These are phyloP conservation scores for Ceratocystis cacaofunesta DNA, from an alignment of 2,329 filamentous ascomycete species.

Conservation along the genomic window DNA sequence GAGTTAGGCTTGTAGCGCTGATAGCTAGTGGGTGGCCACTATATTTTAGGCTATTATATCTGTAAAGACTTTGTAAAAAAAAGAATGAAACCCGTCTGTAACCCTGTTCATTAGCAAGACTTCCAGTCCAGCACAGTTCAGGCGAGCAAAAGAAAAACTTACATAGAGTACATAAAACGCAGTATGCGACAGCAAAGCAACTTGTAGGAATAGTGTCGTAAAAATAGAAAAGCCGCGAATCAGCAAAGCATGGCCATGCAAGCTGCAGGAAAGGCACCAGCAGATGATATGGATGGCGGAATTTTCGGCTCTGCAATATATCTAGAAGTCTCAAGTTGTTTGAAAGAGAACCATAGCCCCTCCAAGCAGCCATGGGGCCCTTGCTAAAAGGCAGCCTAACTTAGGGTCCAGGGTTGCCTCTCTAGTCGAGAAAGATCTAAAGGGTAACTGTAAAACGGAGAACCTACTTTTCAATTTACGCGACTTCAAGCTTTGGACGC, in stretches of 20 bases:
- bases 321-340: neutral
- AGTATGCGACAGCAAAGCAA: neutral
- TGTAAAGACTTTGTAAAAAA: too few relatives aligned
- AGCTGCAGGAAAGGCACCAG: neutral
- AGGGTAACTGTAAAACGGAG: neutral
- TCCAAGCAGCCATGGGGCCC: neutral
- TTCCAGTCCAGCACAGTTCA: neutral
- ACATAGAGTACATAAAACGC: neutral
- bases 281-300: neutral
- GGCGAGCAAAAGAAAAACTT: neutral
- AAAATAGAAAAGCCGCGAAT: neutral
- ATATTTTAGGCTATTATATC: too few relatives aligned
- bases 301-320: neutral
- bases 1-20: too few relatives aligned
- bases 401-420: neutral
- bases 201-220: too few relatives aligned
- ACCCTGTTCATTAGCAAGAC: too few relatives aligned
- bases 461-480: constrained; percentile 9
- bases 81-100: too few relatives aligned
- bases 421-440: neutral
- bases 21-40: too few relatives aligned
- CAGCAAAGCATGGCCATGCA: neutral
- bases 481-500: neutral
- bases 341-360: neutral
- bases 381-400: neutral